phyloP scores from a whole-genome alignment of 1,139 yeast genomes.

The Pneumocystis murina region DNA sequence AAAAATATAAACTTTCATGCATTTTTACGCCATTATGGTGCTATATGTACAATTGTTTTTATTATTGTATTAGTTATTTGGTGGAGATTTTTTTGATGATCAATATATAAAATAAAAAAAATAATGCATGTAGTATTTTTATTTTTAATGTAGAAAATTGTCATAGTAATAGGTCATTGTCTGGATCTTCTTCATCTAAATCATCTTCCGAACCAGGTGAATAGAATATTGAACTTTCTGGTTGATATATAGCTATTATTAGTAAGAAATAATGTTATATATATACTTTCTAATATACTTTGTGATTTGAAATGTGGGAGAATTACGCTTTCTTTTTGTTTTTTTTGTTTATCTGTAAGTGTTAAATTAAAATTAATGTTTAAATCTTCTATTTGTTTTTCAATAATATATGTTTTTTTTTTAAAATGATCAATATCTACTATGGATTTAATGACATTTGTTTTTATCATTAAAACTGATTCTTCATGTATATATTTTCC shows the following conservation, averaged over 20 bases:
- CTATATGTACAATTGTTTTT: slow-evolving; percentile 58
- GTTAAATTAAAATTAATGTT: neutral
- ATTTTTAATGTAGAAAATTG: neutral
- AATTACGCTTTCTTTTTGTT: neutral
- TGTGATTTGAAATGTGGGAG: slow-evolving; percentile 1
- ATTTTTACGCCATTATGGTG: slow-evolving; percentile 74
- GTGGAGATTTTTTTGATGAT: slow-evolving; percentile 18
- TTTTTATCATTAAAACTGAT: neutral
- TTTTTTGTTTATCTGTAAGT: neutral
- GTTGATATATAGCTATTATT: neutral
- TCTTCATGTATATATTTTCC: neutral
- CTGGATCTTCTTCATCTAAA: slow-evolving; percentile 1
- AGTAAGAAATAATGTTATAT: neutral
- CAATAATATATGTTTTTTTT: neutral
- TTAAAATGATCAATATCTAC: neutral
- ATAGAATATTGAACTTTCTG: neutral
- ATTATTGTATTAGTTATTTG: slow-evolving; percentile 66
- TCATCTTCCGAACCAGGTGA: slow-evolving; percentile 1
- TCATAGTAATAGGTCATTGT: neutral
- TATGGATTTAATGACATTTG: neutral
- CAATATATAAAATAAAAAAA: neutral
- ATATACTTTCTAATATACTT: neutral
- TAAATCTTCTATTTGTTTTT: neutral
- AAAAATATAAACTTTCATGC: slow-evolving; percentile 83
- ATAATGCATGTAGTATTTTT: neutral